Percentiles rank a stretch among this genome's conserved stretches.
Conservation (phyloP, 192 early-diverging fungal species). For the Entophlyctis luteolus region DNA sequence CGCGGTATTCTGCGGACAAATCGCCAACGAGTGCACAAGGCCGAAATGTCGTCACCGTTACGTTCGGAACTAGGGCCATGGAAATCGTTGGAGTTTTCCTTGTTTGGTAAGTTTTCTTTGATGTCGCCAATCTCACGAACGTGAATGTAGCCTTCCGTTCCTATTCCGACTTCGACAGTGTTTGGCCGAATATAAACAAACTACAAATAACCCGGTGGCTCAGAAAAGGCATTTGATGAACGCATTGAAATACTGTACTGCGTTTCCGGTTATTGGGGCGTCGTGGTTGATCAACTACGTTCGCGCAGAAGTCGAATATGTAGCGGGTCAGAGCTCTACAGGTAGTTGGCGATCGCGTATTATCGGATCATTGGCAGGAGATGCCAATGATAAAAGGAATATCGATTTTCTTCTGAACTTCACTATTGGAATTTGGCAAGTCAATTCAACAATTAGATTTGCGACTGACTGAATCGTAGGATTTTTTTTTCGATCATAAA, state of each 20-base stretch:
- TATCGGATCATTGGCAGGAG: not conserved
- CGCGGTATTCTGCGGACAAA: not conserved
- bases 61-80: too few species aligned
- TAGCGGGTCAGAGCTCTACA: not conserved
- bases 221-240: slow-evolving; percentile 79
- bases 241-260: slow-evolving; percentile 85
- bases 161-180: slow-evolving; percentile 77
- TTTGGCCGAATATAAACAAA: slow-evolving; percentile 63
- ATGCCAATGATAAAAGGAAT: slow-evolving; percentile 8
- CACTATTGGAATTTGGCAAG: slow-evolving; percentile 51
- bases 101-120: slow-evolving; percentile 54
- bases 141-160: slow-evolving; percentile 61
- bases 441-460: not conserved
- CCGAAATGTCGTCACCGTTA: too few species aligned
- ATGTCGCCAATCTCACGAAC: slow-evolving; percentile 11
- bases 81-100: slow-evolving; percentile 53
- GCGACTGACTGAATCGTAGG: too few species aligned
- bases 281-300: slow-evolving; percentile 42
- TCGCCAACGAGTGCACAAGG: not conserved
- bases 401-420: slow-evolving; percentile 29
- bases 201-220: slow-evolving; percentile 43
- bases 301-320: not conserved
- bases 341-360: too few species aligned
- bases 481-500: slow-evolving; percentile 72
- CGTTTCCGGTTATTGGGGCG: slow-evolving; percentile 67